Evolutionary conservation across 2,329 filamentous ascomycete species (phyloP).

Genomic region (Gyromitra esculenta): DNA sequence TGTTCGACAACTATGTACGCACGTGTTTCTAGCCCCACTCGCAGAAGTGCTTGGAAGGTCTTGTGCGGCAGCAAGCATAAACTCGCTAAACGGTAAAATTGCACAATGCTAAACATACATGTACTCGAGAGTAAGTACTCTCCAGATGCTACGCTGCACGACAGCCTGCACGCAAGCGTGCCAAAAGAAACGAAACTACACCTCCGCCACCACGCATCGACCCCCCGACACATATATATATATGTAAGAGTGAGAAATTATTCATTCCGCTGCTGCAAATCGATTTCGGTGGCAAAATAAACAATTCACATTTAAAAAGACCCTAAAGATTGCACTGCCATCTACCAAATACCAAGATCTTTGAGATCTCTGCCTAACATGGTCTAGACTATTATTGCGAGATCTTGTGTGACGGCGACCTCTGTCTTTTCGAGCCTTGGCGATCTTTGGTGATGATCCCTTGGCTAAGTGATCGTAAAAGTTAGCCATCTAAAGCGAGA

Average conservation of each 20-base stretch:
- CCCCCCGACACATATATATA: background rate
- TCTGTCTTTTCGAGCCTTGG: constrained; percentile 26
- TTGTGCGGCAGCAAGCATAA: background rate
- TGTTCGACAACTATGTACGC: background rate
- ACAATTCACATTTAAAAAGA: background rate
- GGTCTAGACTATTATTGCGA: constrained; percentile 22
- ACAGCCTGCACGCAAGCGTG: constrained; percentile 12
- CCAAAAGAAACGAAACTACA: constrained; percentile 24
- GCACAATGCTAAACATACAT: constrained; percentile 13
- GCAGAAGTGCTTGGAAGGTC: constrained; percentile 23
- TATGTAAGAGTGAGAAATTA: background rate
- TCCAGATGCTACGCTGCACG: background rate
- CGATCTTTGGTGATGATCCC: constrained; percentile 26
- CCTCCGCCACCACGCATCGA: background rate
- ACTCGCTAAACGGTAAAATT: constrained; percentile 4
- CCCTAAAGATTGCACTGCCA: background rate
- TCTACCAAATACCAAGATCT: constrained; percentile 24
- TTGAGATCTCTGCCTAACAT: constrained; percentile 29
- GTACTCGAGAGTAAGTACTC: no score
- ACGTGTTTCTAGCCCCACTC: background rate
- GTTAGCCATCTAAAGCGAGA: background rate
- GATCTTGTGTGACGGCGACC: constrained; percentile 39
- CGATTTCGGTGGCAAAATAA: constrained; percentile 15
- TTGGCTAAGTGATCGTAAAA: constrained; percentile 29
- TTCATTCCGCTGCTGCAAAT: background rate